Evolutionary conservation across 2,329 filamentous ascomycete genomes (phyloP).

Genomic region (Aspergillus glaucus): DNA sequence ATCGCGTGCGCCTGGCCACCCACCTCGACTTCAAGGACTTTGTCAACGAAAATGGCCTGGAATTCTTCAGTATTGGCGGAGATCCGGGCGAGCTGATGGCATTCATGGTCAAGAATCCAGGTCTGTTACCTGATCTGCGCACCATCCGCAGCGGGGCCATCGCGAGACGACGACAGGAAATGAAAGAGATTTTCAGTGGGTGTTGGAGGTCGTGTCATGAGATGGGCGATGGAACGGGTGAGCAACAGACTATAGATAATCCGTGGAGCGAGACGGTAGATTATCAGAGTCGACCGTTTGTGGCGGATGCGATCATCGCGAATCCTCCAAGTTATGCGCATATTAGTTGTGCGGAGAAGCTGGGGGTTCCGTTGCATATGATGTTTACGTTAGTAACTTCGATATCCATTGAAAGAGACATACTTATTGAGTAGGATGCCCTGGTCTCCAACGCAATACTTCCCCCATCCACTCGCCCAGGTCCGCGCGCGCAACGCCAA

Average conservation of each 20-base stretch:
- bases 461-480: conserved; percentile 80
- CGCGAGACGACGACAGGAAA: conserved; percentile 64
- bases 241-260: conserved; percentile 48
- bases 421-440: conserved; percentile 58
- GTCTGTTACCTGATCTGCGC: conserved; percentile 75
- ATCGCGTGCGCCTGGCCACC: conserved; percentile 68
- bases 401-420: background rate
- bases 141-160: conserved; percentile 72
- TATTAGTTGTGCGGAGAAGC: conserved; percentile 69
- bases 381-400: conserved; percentile 70
- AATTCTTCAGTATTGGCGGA: conserved; percentile 72
- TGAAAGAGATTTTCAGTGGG: conserved; percentile 72
- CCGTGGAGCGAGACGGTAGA: conserved; percentile 28
- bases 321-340: conserved; percentile 76
- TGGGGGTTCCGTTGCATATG: conserved; percentile 71
- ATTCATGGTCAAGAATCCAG: conserved; percentile 87
- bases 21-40: conserved; percentile 63
- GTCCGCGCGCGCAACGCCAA: conserved; percentile 72
- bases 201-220: conserved; percentile 85
- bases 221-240: conserved; percentile 59
- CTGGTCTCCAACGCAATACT: conserved; percentile 78
- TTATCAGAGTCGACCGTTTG: conserved; percentile 58
- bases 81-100: conserved; percentile 73
- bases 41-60: conserved; percentile 63
- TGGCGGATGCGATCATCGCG: conserved; percentile 82